Evolutionary conservation across 2,329 filamentous ascomycete species (phyloP), one percentile per base, ranked within the genome.

Genomic region (Aspergillus amoenus): DNA sequence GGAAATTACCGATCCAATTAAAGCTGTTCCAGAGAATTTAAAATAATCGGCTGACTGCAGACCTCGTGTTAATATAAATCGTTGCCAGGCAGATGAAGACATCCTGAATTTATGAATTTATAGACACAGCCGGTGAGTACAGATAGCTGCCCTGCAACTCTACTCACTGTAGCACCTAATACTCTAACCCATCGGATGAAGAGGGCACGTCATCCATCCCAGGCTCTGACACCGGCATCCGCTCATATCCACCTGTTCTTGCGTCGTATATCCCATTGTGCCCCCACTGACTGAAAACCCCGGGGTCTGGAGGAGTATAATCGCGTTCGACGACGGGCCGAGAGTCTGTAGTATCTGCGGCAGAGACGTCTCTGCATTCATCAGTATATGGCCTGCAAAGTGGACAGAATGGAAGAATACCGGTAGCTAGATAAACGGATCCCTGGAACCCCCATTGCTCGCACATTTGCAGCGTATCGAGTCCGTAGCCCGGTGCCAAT

Each of bases 261-360:
- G 43, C 27, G 27, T 21, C n/a, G 37, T 32, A 42, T 52, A 52
- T 32, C 27, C 50, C 30, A 53, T 18, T 15, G 40, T 24, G 40
- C 34, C 22, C 15, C 2, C 15, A 1, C 22, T 21, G 5, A 32
- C 30, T 13, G 43, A 12, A n/a, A 32, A 52, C 2, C 46, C 37
- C 21, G 52, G 43, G 21, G 54, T 55, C 7, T 56, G 58, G 17
- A 65, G 48, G 2, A 65, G 21, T 34, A 65, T 59, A n/a, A 65
- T 57, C 3, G 61, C 61, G 18, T 63, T 61, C 5, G 61, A 48
- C 11, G 56, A 53, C 7, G 50, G 41, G 7, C 56, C 51, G 3
- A 65, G 21, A 3, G 55, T 50, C 41, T 65, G 64, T 34, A 66
- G 55, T 5, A 64, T 59, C 40, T 66, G 64, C 5, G 62, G 64